Evolutionary conservation across 495 filamentous ascomycete genomes (phyloP).

Genomic region (Terfezia claveryi): DNA sequence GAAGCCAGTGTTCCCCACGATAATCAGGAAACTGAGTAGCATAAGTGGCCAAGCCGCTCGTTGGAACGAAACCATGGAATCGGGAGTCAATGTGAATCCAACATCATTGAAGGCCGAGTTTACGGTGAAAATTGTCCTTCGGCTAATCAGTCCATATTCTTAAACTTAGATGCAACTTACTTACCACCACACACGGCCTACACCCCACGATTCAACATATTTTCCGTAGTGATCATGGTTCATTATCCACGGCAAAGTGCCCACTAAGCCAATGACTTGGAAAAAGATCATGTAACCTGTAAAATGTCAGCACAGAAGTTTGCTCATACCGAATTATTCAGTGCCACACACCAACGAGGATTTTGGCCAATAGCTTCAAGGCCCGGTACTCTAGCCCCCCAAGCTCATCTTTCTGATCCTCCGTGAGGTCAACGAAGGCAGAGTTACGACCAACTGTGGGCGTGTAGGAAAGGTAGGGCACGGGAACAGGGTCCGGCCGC

Average conservation of each 20-base stretch:
- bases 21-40: conserved; percentile 41
- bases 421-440: conserved; percentile 54
- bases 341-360: conserved; percentile 25
- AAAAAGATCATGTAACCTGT: conserved; percentile 27
- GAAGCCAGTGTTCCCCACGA: conserved; percentile 56
- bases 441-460: conserved; percentile 85
- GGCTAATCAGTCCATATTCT: background rate
- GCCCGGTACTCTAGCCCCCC: conserved; percentile 44
- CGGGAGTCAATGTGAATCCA: conserved; percentile 44
- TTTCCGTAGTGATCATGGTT: conserved; percentile 27
- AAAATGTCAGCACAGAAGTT: background rate
- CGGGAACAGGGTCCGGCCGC: conserved; percentile 7
- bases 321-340: background rate
- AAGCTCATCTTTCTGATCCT: conserved; percentile 34
- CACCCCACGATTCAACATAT: conserved; percentile 36
- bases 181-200: conserved; percentile 59
- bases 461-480: conserved; percentile 80
- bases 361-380: conserved; percentile 32
- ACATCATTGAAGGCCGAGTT: conserved; percentile 78
- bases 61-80: conserved; percentile 47
- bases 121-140: conserved; percentile 55
- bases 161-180: background rate
- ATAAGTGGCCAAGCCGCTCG: conserved; percentile 37
- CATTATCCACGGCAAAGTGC: conserved; percentile 59
- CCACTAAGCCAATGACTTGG: conserved; percentile 26